These are phyloP conservation scores for Pseudoneurospora amorphoporcata DNA, from an alignment of 495 filamentous ascomycete species.

Conservation along the genomic window DNA sequence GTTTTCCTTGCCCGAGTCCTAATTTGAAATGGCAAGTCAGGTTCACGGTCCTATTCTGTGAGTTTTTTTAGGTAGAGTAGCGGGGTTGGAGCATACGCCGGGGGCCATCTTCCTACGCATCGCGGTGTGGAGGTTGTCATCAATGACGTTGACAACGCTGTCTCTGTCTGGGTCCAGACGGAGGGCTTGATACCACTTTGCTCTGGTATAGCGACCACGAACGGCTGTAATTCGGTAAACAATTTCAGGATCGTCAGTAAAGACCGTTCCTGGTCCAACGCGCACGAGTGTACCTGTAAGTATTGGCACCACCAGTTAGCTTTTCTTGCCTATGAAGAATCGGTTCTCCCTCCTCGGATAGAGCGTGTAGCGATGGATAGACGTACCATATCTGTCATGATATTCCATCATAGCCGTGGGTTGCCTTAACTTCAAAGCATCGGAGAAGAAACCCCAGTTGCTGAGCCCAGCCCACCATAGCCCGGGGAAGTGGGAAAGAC, in stretches of 20 bases:
- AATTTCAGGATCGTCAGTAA: too few relatives aligned
- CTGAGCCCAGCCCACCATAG: constrained; percentile 19
- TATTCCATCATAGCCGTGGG: constrained; percentile 12
- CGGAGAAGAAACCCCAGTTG: constrained; percentile 13
- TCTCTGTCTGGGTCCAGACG: constrained; percentile 26
- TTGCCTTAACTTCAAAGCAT: constrained; percentile 9
- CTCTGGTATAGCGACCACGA: too few relatives aligned
- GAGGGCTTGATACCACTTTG: constrained; percentile 12
- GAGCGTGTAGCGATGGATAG: too few relatives aligned
- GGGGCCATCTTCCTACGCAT: constrained; percentile 24
- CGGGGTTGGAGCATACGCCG: constrained; percentile 22
- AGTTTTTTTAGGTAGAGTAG: too few relatives aligned
- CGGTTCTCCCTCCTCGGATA: too few relatives aligned
- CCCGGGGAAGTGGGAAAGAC: constrained; percentile 23
- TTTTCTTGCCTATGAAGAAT: too few relatives aligned
- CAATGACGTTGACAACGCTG: constrained; percentile 26
- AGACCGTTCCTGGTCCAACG: too few relatives aligned
- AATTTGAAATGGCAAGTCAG: too few relatives aligned
- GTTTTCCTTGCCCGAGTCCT: constrained; percentile 34
- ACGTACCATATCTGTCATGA: constrained; percentile 12
- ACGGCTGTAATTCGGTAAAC: too few relatives aligned
- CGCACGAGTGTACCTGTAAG: too few relatives aligned
- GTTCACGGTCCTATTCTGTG: too few relatives aligned
- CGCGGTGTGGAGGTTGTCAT: constrained; percentile 29
- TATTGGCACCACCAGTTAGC: too few relatives aligned